Conservation (phyloP, 352 stramenopile genomes). For the Phytophthora fragariae region DNA sequence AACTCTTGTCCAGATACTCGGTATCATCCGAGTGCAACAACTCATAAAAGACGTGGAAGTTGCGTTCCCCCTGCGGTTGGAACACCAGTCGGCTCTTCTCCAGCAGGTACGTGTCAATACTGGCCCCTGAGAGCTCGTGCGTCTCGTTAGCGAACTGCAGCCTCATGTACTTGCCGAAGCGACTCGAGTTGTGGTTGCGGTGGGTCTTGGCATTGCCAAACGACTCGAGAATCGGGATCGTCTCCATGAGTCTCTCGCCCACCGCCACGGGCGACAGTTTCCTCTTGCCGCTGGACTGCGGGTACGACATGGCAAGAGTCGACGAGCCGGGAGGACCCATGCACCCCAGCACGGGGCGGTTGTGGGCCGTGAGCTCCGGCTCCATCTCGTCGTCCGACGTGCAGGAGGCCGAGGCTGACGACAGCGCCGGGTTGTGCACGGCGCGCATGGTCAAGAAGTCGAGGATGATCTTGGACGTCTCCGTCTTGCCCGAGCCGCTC, state of each 20-base stretch:
- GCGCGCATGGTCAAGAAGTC: conserved; percentile 86
- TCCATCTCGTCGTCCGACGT: conserved; percentile 71
- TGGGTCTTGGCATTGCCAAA: conserved; percentile 91
- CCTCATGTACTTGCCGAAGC: conserved; percentile 93
- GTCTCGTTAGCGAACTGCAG: conserved; percentile 77
- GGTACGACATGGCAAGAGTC: conserved; percentile 74
- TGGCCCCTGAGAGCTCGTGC: conserved; percentile 81
- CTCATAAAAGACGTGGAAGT: conserved; percentile 92
- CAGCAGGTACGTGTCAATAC: conserved; percentile 85
- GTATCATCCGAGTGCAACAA: conserved; percentile 69
- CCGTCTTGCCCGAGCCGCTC: conserved; percentile 94
- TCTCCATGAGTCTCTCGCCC: conserved; percentile 85
- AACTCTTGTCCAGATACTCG: conserved; percentile 53
- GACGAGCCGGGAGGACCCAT: conserved; percentile 52
- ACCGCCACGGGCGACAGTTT: conserved; percentile 77
- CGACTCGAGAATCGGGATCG: conserved; percentile 92
- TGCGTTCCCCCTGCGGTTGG: conserved; percentile 79
- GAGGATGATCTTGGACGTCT: conserved; percentile 95
- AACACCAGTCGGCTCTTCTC: conserved; percentile 88
- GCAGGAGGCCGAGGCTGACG: conserved; percentile 50
- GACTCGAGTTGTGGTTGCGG: conserved; percentile 92
- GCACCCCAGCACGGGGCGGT: conserved; percentile 33
- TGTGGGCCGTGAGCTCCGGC: conserved; percentile 60
- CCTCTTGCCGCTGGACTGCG: conserved; percentile 60
- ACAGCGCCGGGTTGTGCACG: conserved; percentile 56